Evolutionary conservation across 306 rosid genomes (phyloP), one percentile per base, ranked within the genome.

Genomic region (Citrullus colocynthis): DNA sequence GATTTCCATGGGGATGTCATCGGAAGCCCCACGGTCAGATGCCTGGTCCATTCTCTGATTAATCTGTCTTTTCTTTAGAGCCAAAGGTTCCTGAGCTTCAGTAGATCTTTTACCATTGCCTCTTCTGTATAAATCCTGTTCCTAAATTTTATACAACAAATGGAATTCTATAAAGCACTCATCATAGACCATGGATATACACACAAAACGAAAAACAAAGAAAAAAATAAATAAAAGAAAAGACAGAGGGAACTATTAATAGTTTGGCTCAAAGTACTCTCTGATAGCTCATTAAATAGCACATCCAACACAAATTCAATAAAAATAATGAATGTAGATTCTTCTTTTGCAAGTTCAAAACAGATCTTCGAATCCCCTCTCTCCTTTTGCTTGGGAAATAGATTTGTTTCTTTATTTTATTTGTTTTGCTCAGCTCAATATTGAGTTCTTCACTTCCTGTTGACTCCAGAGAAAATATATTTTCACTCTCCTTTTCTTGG

Each of bases 1-100:
- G 71, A 96, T 91, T 82, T 95, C 99, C 98, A 89, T 92, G 32
- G 96, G 98, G 64, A 92, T 90, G 80, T 88, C 99, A 84, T 96
- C 98, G 17, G 56, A 78, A 76, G 88, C 75, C 72, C 91, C 97
- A 28, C 81, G 81, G 76, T 92, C 92, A 73, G 93, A 80, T 61
- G 45, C 84, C 75, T 67, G 57, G 77, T 85, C 88, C 54, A 78
- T 52, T 75, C 82, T 82, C 72, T 82, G 88, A 60, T 87, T 82
- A 79, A 81, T 66, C 58, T 83, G 84, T 77, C 80, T 87, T 78
- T 88, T 80, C 78, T 54, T 72, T 72, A 74, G 41, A 39, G 84
- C 83, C 49, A 84, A 75, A 67, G 80, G 83, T 56, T 82, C 90
- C 81, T 64, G 87, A 60, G 81, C 79, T 78, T 85, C 87, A 78